Conservation (phyloP, 2,329 filamentous ascomycete species). For the Exophiala bonariae region DNA sequence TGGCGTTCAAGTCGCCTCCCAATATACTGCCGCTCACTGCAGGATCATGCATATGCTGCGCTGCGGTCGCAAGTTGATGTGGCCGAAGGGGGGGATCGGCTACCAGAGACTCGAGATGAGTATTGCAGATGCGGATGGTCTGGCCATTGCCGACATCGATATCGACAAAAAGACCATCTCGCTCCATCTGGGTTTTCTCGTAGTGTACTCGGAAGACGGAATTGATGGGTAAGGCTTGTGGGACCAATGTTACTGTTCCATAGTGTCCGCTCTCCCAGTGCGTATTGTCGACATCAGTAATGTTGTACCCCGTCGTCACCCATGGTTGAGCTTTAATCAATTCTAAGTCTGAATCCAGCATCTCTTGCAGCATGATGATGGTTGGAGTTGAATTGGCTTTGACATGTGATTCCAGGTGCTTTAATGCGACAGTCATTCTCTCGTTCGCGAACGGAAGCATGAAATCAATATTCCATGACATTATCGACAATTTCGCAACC, state of each 20-base stretch:
- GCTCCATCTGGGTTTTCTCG: conserved; percentile 48
- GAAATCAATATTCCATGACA: conserved; percentile 54
- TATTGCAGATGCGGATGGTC: conserved; percentile 53
- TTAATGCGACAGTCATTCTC: conserved; percentile 44
- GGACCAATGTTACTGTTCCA: conserved; percentile 55
- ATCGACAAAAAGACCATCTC: conserved; percentile 59
- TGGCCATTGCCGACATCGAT: conserved; percentile 32
- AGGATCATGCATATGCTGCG: conserved; percentile 42
- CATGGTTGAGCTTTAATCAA: conserved; percentile 47
- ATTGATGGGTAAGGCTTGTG: conserved; percentile 45
- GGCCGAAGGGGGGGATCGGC: conserved; percentile 51
- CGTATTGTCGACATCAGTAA: conserved; percentile 47
- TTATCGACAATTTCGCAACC: conserved; percentile 31
- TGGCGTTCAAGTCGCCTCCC: conserved; percentile 60
- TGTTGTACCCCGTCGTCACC: conserved; percentile 48
- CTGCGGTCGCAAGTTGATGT: conserved; percentile 48
- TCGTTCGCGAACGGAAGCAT: conserved; percentile 37
- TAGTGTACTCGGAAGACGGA: conserved; percentile 55
- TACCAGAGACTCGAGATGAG: conserved; percentile 58
- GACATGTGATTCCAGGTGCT: conserved; percentile 38
- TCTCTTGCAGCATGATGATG: conserved; percentile 57
- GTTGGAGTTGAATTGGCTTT: conserved; percentile 28
- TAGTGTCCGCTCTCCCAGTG: conserved; percentile 51
- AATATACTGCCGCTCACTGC: conserved; percentile 40
- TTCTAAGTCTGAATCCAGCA: conserved; percentile 46